Percentiles rank a stretch among this genome's conserved stretches.
These are phyloP conservation scores for Fraxinus latifolia DNA, from an alignment of 305 asterid genomes.

Conservation along the genomic window DNA sequence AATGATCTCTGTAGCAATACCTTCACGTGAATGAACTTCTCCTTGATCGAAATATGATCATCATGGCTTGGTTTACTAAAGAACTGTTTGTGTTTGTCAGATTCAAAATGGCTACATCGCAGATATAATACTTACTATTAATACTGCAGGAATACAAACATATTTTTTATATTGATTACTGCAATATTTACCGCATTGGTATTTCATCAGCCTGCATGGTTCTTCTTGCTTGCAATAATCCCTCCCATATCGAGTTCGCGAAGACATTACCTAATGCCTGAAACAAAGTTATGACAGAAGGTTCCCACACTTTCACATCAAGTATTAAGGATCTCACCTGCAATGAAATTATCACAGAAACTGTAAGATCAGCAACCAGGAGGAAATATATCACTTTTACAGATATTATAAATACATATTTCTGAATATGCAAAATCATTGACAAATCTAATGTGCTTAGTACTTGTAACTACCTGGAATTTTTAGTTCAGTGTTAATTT, in stretches of 20 bases:
- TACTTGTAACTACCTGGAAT: background rate
- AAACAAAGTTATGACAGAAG: conserved; percentile 68
- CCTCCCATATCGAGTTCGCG: conserved; percentile 89
- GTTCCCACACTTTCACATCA: conserved; percentile 92
- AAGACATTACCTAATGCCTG: conserved; percentile 78
- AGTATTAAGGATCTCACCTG: conserved; percentile 87
- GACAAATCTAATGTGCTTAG: background rate
- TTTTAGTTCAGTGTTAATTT: background rate
- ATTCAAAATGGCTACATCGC: conserved; percentile 55
- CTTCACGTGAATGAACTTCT: conserved; percentile 88
- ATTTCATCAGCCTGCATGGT: conserved; percentile 87
- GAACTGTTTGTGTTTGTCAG: conserved; percentile 65
- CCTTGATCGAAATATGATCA: conserved; percentile 87
- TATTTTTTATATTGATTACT: conserved; percentile 11
- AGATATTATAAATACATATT: background rate
- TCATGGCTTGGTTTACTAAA: conserved; percentile 62
- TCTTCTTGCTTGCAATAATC: conserved; percentile 64
- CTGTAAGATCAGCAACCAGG: conserved; percentile 23
- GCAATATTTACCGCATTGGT: conserved; percentile 63
- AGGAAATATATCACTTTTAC: background rate
- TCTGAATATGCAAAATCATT: background rate
- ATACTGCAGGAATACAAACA: conserved; percentile 9
- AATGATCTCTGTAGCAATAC: conserved; percentile 41
- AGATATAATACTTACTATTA: conserved; percentile 9
- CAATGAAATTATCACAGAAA: conserved; percentile 25